Base-by-base conservation (phyloP, 768 basidiomycete genomes). In the Rhodotorula toruloides region DNA sequence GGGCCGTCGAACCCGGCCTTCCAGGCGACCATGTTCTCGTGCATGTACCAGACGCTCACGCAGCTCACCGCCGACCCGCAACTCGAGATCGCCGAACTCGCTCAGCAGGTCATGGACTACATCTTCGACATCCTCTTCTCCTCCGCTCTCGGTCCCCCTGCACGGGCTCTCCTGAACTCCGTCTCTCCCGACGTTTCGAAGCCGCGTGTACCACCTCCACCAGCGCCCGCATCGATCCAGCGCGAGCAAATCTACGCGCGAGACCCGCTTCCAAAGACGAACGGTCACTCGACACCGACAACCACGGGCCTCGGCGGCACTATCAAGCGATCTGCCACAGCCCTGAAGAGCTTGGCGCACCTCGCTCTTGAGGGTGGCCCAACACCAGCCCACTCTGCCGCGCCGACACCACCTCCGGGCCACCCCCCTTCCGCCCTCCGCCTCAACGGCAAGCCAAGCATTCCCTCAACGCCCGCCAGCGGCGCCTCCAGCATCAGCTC, bases 61-160 rank as follows among this genome's bases (percentile, higher is more conserved):
- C 93, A 97, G 76, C 82, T 98, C 16, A 90, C 92, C 0, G 87
- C 87, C 16, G 96, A 98, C 74, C 89, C 94, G 0, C 91, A 94
- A 74, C 85, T 87, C 53, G 92, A 97, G 76, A 92, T 98, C 21
- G 88, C 91, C 0, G 85, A 88, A 13, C 85, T 90, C 74, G 93
- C 93, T 1, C 88, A 89, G 74, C 92, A 90, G 0, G 85, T 94
- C 34, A 83, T 91, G 37, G 96, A 99, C 78, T 96, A 94, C 75
- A 83, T 96, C 72, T 86, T 89, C 79, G 91, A 91, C 3, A 83
- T 92, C 8, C 88, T 9, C 88, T 89, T 75, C 53, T 54, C 54
- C 3, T 63, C 63, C 4, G 54, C 63, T 9, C 63, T 73, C 27
- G 69, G 63, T 0, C 68, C 68, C 7, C 60, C 66, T 43, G 63